A percentile compares a stretch with the other conserved stretches of the same genome.
These are phyloP conservation scores for Schwanniomyces pseudopolymorphus DNA, from an alignment of 805 yeast genomes.

Conservation along the genomic window DNA sequence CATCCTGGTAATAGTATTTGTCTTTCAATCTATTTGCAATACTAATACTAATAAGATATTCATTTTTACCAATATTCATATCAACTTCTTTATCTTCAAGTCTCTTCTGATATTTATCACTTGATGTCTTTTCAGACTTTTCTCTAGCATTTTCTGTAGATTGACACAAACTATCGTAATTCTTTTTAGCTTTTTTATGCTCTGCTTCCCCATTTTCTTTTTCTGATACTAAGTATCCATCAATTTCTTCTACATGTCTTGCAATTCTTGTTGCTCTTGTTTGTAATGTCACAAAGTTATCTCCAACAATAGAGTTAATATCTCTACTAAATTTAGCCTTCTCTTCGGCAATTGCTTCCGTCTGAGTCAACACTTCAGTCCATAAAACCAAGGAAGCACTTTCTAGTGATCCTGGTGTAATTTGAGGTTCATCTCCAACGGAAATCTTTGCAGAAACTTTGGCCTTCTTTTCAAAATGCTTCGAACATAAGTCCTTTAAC, in stretches of 20 bases:
- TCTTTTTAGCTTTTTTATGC: conserved; percentile 63
- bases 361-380: conserved; percentile 82
- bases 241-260: conserved; percentile 54
- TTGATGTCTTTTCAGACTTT: conserved; percentile 59
- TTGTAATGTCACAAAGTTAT: conserved; percentile 56
- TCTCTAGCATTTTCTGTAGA: conserved; percentile 77
- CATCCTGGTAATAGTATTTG: conserved; percentile 87
- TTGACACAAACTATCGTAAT: conserved; percentile 80
- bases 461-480: conserved; percentile 75
- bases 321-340: conserved; percentile 59
- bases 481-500: conserved; percentile 61
- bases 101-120: conserved; percentile 53
- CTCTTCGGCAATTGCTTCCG: conserved; percentile 76
- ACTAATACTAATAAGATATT: conserved; percentile 74
- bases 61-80: conserved; percentile 88
- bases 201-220: conserved; percentile 53
- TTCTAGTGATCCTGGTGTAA: conserved; percentile 95
- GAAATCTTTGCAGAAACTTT: conserved; percentile 62
- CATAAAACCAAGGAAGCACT: conserved; percentile 84
- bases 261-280: conserved; percentile 53
- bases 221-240: conserved; percentile 54
- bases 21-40: conserved; percentile 90
- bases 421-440: conserved; percentile 88
- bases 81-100: conserved; percentile 63
- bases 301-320: conserved; percentile 57